phyloP scores from a whole-genome alignment of 768 basidiomycete genomes.

The Sporobolomyces phaffii region DNA sequence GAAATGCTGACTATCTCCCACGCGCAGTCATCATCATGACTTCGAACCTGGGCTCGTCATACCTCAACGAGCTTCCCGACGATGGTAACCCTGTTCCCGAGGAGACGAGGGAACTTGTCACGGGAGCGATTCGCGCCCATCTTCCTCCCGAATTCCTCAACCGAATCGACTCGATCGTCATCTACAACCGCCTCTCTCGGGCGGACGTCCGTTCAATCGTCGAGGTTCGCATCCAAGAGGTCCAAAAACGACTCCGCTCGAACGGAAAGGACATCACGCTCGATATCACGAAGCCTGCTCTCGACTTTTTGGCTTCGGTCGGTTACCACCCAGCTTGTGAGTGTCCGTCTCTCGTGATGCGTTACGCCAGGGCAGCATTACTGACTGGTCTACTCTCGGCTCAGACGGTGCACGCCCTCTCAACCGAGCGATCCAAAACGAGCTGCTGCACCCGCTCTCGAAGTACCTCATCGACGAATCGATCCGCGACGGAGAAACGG shows the following conservation, averaged over 20 bases:
- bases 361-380: not conserved
- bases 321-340: constrained; percentile 71
- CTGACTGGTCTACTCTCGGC: not conserved
- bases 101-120: constrained; percentile 44
- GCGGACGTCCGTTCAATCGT: constrained; percentile 76
- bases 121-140: constrained; percentile 46
- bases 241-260: constrained; percentile 70
- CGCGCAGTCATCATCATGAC: constrained; percentile 44
- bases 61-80: constrained; percentile 48
- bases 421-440: constrained; percentile 82
- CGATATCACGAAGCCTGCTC: constrained; percentile 64
- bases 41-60: constrained; percentile 47
- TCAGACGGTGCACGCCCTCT: constrained; percentile 79
- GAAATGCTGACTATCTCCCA: not conserved
- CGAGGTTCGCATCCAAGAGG: constrained; percentile 75
- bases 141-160: constrained; percentile 50
- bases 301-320: constrained; percentile 61
- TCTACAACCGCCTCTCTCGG: constrained; percentile 43
- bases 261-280: constrained; percentile 67
- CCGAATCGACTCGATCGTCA: constrained; percentile 27
- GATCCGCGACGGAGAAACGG: constrained; percentile 72
- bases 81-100: constrained; percentile 45
- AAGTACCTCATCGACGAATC: constrained; percentile 74
- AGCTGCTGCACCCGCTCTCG: constrained; percentile 85
- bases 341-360: not conserved